Percentiles rank a stretch among this genome's conserved stretches.
Evolutionary conservation across 2,329 filamentous ascomycete genomes (phyloP).

Genomic region (Sporothrix variecibatus): DNA sequence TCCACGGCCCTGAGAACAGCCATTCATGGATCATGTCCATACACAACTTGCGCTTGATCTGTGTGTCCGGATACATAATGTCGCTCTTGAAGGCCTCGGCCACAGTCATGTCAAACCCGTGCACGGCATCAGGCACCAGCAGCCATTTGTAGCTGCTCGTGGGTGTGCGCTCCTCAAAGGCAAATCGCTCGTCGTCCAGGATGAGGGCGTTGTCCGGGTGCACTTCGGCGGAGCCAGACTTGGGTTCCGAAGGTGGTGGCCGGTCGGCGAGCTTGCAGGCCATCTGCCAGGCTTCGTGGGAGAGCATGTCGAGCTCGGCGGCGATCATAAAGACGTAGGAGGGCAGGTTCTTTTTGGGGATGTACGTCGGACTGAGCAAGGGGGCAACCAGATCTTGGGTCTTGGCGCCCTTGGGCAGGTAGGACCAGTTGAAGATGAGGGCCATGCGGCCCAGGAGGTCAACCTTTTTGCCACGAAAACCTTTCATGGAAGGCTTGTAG

Average conservation of each 20-base stretch:
- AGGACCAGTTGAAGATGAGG: constrained; percentile 46
- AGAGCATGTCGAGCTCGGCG: constrained; percentile 50
- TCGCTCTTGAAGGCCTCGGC: constrained; percentile 33
- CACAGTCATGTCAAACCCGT: constrained; percentile 44
- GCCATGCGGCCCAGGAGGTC: constrained; percentile 38
- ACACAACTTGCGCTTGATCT: constrained; percentile 34
- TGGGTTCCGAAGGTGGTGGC: constrained; percentile 37
- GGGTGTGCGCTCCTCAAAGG: constrained; percentile 38
- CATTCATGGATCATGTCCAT: constrained; percentile 34
- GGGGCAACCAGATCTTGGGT: constrained; percentile 41
- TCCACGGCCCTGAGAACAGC: constrained; percentile 32
- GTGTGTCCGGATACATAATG: constrained; percentile 36
- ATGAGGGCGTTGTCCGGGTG: constrained; percentile 32
- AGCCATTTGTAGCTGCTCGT: constrained; percentile 42
- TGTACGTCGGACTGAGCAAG: constrained; percentile 44
- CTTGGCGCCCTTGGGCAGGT: constrained; percentile 41
- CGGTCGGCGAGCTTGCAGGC: constrained; percentile 41
- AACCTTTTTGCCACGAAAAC: constrained; percentile 32
- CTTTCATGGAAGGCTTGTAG: constrained; percentile 41
- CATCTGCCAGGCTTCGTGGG: constrained; percentile 45
- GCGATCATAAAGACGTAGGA: constrained; percentile 47
- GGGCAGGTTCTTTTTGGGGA: constrained; percentile 41
- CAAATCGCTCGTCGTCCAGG: constrained; percentile 40
- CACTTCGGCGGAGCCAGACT: constrained; percentile 34
- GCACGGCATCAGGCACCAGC: constrained; percentile 46